phyloP scores from a whole-genome alignment of 495 filamentous ascomycete species.

The Aspergillus olivimuriae region DNA sequence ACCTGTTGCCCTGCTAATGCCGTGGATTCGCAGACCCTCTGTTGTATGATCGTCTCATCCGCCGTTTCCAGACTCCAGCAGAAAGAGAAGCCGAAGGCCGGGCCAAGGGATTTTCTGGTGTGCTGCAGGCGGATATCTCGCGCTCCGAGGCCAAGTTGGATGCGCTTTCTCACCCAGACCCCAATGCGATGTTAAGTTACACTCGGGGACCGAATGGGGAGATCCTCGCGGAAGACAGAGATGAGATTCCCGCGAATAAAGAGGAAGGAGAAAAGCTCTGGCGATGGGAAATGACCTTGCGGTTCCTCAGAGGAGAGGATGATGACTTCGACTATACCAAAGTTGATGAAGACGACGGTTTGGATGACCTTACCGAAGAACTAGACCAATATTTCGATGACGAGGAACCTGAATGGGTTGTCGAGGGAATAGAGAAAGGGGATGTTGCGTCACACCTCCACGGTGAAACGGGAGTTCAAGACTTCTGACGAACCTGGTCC shows the following conservation, averaged over 20 bases:
- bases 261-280: conserved; percentile 62
- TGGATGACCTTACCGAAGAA: conserved; percentile 55
- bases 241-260: conserved; percentile 50
- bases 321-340: conserved; percentile 65
- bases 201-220: conserved; percentile 44
- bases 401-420: conserved; percentile 61
- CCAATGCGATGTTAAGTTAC: conserved; percentile 43
- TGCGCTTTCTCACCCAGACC: conserved; percentile 50
- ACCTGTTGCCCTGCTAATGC: conserved; percentile 23
- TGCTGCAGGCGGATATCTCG: conserved; percentile 63
- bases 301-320: conserved; percentile 68
- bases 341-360: conserved; percentile 66
- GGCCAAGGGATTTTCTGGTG: conserved; percentile 65
- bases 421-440: conserved; percentile 38
- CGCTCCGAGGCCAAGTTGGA: conserved; percentile 69
- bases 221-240: conserved; percentile 51
- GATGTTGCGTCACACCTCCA: conserved; percentile 31
- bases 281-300: conserved; percentile 58
- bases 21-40: conserved; percentile 54
- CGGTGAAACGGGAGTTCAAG: conserved; percentile 76
- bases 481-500: conserved; percentile 52
- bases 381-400: conserved; percentile 70
- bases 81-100: conserved; percentile 69
- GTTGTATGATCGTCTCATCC: conserved; percentile 72
- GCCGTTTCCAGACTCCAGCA: conserved; percentile 65